Conservation (phyloP, 106 monocot genomes). For the Platanthera guangdongensis region DNA sequence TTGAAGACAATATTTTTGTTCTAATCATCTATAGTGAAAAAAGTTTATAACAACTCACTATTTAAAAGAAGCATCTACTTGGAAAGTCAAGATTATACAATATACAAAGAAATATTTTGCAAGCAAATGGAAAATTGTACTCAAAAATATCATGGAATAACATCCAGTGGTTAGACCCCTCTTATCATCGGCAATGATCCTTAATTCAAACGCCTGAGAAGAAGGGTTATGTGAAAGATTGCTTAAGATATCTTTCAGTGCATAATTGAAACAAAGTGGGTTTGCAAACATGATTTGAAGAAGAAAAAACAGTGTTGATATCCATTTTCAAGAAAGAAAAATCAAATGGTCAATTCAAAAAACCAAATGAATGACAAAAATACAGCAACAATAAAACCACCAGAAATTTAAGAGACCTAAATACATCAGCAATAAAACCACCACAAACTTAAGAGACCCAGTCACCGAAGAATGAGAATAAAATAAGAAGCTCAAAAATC, state of each 20-base stretch:
- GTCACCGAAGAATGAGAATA: not conserved
- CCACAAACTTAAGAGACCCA: not conserved
- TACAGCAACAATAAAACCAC: not conserved
- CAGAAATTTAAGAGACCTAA: not conserved
- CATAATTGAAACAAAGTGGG: not conserved
- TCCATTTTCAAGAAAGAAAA: not conserved
- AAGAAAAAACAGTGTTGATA: not conserved
- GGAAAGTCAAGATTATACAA: not conserved
- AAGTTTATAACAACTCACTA: not conserved
- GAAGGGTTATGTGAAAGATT: not conserved
- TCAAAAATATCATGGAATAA: not conserved
- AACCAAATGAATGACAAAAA: too few relatives aligned
- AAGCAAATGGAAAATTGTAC: not conserved
- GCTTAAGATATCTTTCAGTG: not conserved
- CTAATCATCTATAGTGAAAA: not conserved
- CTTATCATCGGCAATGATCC: not conserved
- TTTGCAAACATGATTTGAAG: not conserved
- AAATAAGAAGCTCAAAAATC: not conserved
- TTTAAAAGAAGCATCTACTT: not conserved
- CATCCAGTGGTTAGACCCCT: not conserved
- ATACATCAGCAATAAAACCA: not conserved
- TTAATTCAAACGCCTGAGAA: not conserved
- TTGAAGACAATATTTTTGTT: not conserved
- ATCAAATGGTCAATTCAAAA: too few relatives aligned
- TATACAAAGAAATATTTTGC: not conserved